These are phyloP conservation scores for Melampsora americana DNA, from an alignment of 1,284 basidiomycete genomes.

Conservation along the genomic window DNA sequence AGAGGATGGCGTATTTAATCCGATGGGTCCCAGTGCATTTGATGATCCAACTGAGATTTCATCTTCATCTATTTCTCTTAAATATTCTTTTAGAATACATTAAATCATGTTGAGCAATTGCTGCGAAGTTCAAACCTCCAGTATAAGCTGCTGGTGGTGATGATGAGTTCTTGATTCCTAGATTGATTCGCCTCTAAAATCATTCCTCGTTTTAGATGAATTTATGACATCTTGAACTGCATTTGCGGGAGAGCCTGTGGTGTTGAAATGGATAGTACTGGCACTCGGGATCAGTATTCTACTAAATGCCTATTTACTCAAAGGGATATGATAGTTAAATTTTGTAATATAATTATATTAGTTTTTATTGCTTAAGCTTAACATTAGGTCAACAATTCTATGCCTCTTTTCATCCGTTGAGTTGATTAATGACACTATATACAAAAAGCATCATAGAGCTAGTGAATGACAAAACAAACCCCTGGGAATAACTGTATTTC, in stretches of 20 bases:
- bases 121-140: slow-evolving; percentile 52
- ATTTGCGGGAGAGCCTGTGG: slow-evolving; percentile 90
- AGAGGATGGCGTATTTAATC: not conserved
- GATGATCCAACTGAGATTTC: slow-evolving; percentile 47
- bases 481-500: too few relatives aligned
- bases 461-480: too few relatives aligned
- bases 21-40: slow-evolving; percentile 25
- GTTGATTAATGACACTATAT: too few relatives aligned
- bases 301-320: slow-evolving; percentile 89
- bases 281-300: slow-evolving; percentile 80
- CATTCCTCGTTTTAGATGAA: slow-evolving; percentile 65
- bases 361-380: too few relatives aligned
- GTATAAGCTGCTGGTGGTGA: slow-evolving; percentile 65
- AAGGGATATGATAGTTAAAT: too few relatives aligned
- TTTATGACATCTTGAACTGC: slow-evolving; percentile 91
- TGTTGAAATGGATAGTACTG: slow-evolving; percentile 93
- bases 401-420: too few relatives aligned
- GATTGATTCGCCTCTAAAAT: slow-evolving; percentile 61
- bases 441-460: too few relatives aligned
- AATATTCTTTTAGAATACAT: slow-evolving; percentile 50
- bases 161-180: slow-evolving; percentile 63
- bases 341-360: too few relatives aligned
- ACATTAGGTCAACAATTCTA: too few relatives aligned
- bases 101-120: slow-evolving; percentile 54
- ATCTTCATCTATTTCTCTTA: slow-evolving; percentile 51